Evolutionary conservation across 2,329 filamentous ascomycete species (phyloP), one percentile per base, ranked within the genome.

Genomic region (Sclerotinia nivalis): DNA sequence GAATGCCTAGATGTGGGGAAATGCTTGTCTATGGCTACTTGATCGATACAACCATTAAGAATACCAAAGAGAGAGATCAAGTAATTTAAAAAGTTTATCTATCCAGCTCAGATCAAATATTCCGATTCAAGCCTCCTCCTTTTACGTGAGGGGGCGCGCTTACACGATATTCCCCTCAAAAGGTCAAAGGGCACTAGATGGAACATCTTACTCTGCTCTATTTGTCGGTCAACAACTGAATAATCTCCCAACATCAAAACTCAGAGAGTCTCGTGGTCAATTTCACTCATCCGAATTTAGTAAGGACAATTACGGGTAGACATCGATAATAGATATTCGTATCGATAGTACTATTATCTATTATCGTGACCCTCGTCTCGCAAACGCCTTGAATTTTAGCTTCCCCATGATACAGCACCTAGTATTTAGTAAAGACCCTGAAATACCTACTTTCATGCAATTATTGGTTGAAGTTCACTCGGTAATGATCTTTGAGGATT

Each of bases 1-100:
- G 34, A 52, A 52, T 28, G 61, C 49, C 47, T 52, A 65, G 61
- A 65, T 65, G 61, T 50, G 61, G 61, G 61, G 61, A 65, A 65
- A 64, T 64, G 61, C 61, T 64, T 64, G 61, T 37, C 40, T 12
- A 61, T 47, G 43, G 20, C 31, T 31, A 61, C 40, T 22, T 31
- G 22, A 25, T 59, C n/a, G 37, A 56, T 37, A 37, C 54, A 56
- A 37, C 31, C 54, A 56, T 56, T 43, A 43, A 34, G 54, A 56
- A n/a, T 22, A 22, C 56, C 15, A 3, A 28, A 50, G 22, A 12
- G 9, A 37, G 45, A 62, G 45, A 45, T 9, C 2, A 25, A 50
- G 12, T 20, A 37, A 25, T 20, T 43, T 62, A 37, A 50, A 15
- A 37, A 37, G 31, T 4, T 12, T 25, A 37, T 37, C 60, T 9